Percentiles rank a stretch among this genome's conserved stretches.
Evolutionary conservation across 768 basidiomycete species (phyloP).

Genomic region (Pulveroboletus sp.): DNA sequence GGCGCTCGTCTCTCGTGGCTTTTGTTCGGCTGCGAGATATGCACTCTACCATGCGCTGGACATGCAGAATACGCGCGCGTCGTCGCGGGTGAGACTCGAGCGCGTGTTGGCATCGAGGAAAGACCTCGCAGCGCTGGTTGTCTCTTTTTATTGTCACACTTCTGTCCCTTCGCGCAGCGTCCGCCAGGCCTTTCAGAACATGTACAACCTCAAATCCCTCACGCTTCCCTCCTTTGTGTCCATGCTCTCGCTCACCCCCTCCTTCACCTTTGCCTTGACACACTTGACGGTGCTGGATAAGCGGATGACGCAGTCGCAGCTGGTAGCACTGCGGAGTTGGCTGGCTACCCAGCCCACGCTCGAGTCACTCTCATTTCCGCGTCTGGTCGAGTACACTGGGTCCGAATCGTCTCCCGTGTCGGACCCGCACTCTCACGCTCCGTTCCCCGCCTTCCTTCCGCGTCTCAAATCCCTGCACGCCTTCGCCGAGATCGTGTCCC

Average conservation of each 20-base stretch:
- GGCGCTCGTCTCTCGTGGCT: slow-evolving; percentile 22
- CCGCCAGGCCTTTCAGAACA: slow-evolving; percentile 27
- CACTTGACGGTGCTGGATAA: slow-evolving; percentile 29
- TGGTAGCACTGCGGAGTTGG: slow-evolving; percentile 21
- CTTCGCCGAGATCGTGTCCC: slow-evolving; percentile 22
- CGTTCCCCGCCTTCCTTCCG: slow-evolving; percentile 17
- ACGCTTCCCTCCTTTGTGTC: slow-evolving; percentile 25
- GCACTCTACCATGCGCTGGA: slow-evolving; percentile 23
- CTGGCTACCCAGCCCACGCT: slow-evolving; percentile 24
- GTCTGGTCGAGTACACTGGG: slow-evolving; percentile 15
- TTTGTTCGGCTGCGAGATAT: slow-evolving; percentile 22
- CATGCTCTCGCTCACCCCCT: slow-evolving; percentile 17
- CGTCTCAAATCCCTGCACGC: slow-evolving; percentile 26
- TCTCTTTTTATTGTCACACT: slow-evolving; percentile 21
- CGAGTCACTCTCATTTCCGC: slow-evolving; percentile 28
- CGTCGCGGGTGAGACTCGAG: slow-evolving; percentile 16
- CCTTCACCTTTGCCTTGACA: slow-evolving; percentile 22
- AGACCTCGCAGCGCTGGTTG: slow-evolving; percentile 24
- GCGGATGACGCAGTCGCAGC: slow-evolving; percentile 20
- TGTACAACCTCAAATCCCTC: slow-evolving; percentile 27
- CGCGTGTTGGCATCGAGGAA: slow-evolving; percentile 15
- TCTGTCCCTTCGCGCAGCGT: slow-evolving; percentile 16
- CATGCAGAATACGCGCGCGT: slow-evolving; percentile 11
- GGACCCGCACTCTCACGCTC: not conserved
- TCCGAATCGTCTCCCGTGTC: not conserved